Conservation (phyloP, 169 alveolate genomes). For the Plasmodium blacklocki region DNA sequence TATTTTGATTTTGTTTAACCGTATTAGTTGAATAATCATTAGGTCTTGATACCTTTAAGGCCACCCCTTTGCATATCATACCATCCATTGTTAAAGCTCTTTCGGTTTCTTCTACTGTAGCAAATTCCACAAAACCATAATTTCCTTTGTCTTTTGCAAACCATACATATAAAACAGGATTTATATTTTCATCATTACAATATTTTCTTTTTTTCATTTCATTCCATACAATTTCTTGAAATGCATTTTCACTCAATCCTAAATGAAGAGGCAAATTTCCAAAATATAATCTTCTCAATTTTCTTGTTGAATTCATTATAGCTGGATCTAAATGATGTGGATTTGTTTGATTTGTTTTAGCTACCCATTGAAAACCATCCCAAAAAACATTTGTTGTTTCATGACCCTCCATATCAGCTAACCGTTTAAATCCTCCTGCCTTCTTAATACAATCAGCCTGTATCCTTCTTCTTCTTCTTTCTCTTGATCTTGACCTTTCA, state of each 20-base stretch:
- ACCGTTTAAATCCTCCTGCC: conserved; percentile 93
- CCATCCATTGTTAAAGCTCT: conserved; percentile 93
- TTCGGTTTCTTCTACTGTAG: conserved; percentile 94
- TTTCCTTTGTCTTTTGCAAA: conserved; percentile 94
- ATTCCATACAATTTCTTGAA: conserved; percentile 91
- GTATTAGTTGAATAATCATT: conserved; percentile 89
- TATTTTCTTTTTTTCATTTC: conserved; percentile 91
- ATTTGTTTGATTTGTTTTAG: conserved; percentile 88
- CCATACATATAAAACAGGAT: conserved; percentile 94
- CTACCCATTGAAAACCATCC: conserved; percentile 96
- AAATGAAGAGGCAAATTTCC: conserved; percentile 91
- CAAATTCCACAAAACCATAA: conserved; percentile 94
- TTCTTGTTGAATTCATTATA: conserved; percentile 91
- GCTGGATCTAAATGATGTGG: conserved; percentile 89
- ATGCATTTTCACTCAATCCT: conserved; percentile 91
- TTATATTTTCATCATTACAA: conserved; percentile 90
- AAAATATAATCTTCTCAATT: conserved; percentile 90
- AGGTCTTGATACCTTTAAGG: conserved; percentile 92
- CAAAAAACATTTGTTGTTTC: conserved; percentile 93
- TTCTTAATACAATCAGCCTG: conserved; percentile 88
- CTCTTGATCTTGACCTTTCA: conserved; percentile 86
- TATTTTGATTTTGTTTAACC: conserved; percentile 55
- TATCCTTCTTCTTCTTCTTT: conserved; percentile 85
- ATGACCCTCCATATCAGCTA: conserved; percentile 93
- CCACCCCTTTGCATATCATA: conserved; percentile 91